These are phyloP conservation scores for Paracoccidioides brasiliensis DNA, from an alignment of 2,329 filamentous ascomycete species.

Conservation along the genomic window DNA sequence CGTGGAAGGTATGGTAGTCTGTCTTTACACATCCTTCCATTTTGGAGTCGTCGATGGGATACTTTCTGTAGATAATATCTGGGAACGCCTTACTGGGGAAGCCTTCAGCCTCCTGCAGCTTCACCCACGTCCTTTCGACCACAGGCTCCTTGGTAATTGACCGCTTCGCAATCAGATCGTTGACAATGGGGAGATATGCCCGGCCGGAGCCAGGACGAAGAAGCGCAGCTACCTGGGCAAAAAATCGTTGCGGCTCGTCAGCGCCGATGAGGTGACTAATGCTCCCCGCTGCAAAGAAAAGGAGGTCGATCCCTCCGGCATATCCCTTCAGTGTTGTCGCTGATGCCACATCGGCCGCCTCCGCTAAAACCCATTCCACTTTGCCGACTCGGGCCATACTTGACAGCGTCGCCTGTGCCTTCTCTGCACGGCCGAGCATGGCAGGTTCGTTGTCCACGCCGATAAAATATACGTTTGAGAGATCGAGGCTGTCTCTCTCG, in stretches of 20 bases:
- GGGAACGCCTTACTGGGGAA: slow-evolving; percentile 1
- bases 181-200: neutral
- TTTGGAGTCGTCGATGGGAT: neutral
- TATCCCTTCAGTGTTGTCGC: neutral
- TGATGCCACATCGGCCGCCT: neutral
- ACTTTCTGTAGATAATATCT: neutral
- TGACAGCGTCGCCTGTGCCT: neutral
- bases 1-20: neutral
- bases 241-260: neutral
- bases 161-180: neutral
- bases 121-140: neutral
- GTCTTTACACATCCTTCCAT: neutral
- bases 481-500: neutral
- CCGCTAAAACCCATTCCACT: neutral
- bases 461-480: neutral
- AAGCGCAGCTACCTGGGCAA: neutral
- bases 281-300: neutral
- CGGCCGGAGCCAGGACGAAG: neutral
- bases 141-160: neutral
- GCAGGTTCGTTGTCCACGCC: neutral
- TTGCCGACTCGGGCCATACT: neutral
- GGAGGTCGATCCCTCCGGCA: neutral
- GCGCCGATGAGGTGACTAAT: neutral
- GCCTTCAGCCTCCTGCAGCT: neutral
- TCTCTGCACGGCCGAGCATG: neutral